Conservation (phyloP, 352 stramenopile genomes). For the Globisporangium uncinulatum region DNA sequence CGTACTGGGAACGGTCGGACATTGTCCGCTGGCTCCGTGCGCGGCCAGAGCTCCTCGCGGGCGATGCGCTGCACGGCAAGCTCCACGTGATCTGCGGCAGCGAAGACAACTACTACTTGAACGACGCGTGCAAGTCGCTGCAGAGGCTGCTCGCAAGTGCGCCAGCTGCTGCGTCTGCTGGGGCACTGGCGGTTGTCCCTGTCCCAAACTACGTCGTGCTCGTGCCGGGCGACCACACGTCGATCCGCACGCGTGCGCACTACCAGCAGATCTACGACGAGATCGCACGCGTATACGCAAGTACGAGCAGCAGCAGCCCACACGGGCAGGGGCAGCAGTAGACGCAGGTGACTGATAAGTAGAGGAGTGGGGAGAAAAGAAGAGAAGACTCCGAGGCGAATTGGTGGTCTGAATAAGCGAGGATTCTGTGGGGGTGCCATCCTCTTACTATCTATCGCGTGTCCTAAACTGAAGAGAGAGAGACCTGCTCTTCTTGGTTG, state of each 20-base stretch:
- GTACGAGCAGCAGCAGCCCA: background rate
- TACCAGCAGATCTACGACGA: constrained; percentile 60
- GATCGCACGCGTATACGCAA: constrained; percentile 32
- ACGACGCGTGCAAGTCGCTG: constrained; percentile 56
- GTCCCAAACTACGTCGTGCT: constrained; percentile 58
- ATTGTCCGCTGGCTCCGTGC: constrained; percentile 51
- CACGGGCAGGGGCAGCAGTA: background rate
- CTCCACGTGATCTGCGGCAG: constrained; percentile 66
- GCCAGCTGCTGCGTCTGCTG: background rate
- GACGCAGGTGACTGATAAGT: constrained; percentile 1
- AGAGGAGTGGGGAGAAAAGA: background rate
- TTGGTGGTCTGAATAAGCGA: too few species aligned
- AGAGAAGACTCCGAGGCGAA: too few species aligned
- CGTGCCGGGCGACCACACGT: constrained; percentile 65
- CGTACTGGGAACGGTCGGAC: constrained; percentile 42
- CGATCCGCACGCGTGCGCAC: constrained; percentile 57
- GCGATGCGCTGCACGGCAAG: constrained; percentile 40
- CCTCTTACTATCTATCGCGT: too few species aligned
- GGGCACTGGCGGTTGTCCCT: constrained; percentile 10
- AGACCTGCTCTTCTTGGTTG: too few species aligned
- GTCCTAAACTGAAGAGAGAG: too few species aligned
- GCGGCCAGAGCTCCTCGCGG: constrained; percentile 28
- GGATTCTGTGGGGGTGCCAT: too few species aligned
- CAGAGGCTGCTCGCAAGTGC: constrained; percentile 37
- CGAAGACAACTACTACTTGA: constrained; percentile 77